phyloP scores from a whole-genome alignment of 768 basidiomycete genomes.

The Mycena filopes region DNA sequence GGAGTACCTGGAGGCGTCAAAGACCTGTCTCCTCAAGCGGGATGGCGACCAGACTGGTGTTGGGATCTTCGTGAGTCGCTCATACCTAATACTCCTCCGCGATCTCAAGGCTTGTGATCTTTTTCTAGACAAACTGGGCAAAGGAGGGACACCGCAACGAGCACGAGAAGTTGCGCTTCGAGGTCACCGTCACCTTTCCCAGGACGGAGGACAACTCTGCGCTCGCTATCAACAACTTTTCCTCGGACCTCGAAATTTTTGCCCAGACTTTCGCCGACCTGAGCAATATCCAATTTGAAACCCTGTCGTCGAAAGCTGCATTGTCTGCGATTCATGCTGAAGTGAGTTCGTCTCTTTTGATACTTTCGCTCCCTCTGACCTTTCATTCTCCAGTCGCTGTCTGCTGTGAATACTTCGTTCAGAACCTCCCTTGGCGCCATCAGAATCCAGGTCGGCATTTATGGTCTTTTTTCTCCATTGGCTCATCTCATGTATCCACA shows the following conservation, averaged over 20 bases:
- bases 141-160: background rate
- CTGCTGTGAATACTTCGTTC: constrained; percentile 2
- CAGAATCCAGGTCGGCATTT: background rate
- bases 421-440: background rate
- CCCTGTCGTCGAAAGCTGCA: constrained; percentile 9
- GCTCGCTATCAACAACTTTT: constrained; percentile 15
- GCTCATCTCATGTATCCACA: background rate
- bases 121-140: constrained; percentile 20
- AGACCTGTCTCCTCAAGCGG: constrained; percentile 41
- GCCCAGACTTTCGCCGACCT: constrained; percentile 21
- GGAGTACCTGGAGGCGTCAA: constrained; percentile 35
- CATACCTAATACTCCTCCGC: too few species aligned
- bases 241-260: constrained; percentile 21
- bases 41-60: constrained; percentile 39
- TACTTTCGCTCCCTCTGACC: background rate
- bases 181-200: constrained; percentile 25
- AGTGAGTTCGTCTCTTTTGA: background rate
- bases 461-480: too few species aligned
- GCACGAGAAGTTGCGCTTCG: constrained; percentile 21
- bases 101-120: too few species aligned
- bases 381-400: constrained; percentile 6
- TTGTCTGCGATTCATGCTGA: constrained; percentile 6
- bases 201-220: constrained; percentile 1
- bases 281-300: constrained; percentile 10
- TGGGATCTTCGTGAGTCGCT: constrained; percentile 51